A percentile compares a stretch with the other conserved stretches of the same genome.
Conservation (phyloP, 2,329 filamentous ascomycete species). For the Ceratocystis variospora region DNA sequence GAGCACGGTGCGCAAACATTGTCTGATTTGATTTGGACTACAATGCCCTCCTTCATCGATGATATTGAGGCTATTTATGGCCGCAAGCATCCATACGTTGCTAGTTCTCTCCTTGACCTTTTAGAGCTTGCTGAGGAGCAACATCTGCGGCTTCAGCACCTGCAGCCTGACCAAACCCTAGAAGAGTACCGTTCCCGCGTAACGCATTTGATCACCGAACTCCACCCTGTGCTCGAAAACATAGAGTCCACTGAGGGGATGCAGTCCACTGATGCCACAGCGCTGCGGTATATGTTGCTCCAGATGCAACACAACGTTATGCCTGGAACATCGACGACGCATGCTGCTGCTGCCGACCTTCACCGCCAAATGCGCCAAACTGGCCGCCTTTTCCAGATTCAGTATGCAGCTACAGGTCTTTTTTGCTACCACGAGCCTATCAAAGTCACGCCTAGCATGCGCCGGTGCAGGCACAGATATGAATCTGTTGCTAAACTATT, state of each 20-base stretch:
- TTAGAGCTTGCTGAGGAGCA: constrained; percentile 13
- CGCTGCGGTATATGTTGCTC: constrained; percentile 30
- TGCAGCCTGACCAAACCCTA: constrained; percentile 14
- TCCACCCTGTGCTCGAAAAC: constrained; percentile 27
- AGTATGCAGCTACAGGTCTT: constrained; percentile 28
- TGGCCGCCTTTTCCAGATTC: constrained; percentile 28
- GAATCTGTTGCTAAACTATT: constrained; percentile 28
- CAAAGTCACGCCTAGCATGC: constrained; percentile 33
- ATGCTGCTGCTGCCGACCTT: constrained; percentile 28
- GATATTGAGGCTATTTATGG: constrained; percentile 34
- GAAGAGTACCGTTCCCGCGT: constrained; percentile 31
- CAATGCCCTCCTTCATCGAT: constrained; percentile 31
- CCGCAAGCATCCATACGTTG: constrained; percentile 32
- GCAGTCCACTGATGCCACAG: constrained; percentile 27
- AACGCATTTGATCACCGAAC: constrained; percentile 29
- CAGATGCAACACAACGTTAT: constrained; percentile 29
- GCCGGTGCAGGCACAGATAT: constrained; percentile 32
- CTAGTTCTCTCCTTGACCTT: constrained; percentile 24
- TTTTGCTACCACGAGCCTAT: constrained; percentile 34
- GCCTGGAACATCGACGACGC: constrained; percentile 27
- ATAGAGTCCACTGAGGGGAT: constrained; percentile 27
- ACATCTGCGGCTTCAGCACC: not conserved
- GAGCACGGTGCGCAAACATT: constrained; percentile 32
- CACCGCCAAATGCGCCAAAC: constrained; percentile 28
- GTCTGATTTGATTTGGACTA: constrained; percentile 33